Conservation (phyloP, 441 rosid species). For the Syzygium malaccense region DNA sequence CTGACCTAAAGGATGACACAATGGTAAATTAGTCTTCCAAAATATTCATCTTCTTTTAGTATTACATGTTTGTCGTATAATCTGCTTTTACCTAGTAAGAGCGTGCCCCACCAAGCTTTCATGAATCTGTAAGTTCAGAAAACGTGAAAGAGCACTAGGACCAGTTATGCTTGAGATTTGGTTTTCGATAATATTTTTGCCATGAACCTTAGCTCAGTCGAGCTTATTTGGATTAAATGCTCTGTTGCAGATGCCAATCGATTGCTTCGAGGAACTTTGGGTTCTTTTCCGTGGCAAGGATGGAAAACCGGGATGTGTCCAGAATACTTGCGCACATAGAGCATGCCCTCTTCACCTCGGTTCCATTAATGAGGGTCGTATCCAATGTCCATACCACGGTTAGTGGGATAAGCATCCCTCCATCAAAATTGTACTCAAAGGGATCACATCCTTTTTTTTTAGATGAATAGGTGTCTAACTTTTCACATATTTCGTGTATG, state of each 20-base stretch:
- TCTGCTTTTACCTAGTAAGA: not conserved
- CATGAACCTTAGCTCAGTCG: not conserved
- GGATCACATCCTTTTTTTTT: not conserved
- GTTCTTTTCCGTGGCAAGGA: constrained; percentile 87
- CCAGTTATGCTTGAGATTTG: not conserved
- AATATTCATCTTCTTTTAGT: not conserved
- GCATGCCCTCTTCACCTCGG: constrained; percentile 99
- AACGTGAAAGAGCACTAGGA: not conserved
- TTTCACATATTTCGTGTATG: not conserved
- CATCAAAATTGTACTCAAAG: not conserved
- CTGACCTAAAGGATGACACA: constrained; percentile 76
- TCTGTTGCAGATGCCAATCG: constrained; percentile 66
- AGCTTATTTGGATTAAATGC: not conserved
- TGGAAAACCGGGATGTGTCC: constrained; percentile 89
- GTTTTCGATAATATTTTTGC: not conserved
- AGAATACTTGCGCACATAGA: constrained; percentile 93
- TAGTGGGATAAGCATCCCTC: constrained; percentile 14
- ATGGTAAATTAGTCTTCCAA: constrained; percentile 44
- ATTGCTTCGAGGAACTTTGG: constrained; percentile 96
- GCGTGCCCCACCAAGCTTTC: not conserved
- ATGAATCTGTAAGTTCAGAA: not conserved
- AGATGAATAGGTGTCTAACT: not conserved
- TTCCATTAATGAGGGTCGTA: constrained; percentile 83
- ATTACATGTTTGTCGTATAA: not conserved
- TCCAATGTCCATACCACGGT: constrained; percentile 97